These are phyloP conservation scores for Claviceps citrina DNA, from an alignment of 2,329 filamentous ascomycete genomes.

Conservation along the genomic window DNA sequence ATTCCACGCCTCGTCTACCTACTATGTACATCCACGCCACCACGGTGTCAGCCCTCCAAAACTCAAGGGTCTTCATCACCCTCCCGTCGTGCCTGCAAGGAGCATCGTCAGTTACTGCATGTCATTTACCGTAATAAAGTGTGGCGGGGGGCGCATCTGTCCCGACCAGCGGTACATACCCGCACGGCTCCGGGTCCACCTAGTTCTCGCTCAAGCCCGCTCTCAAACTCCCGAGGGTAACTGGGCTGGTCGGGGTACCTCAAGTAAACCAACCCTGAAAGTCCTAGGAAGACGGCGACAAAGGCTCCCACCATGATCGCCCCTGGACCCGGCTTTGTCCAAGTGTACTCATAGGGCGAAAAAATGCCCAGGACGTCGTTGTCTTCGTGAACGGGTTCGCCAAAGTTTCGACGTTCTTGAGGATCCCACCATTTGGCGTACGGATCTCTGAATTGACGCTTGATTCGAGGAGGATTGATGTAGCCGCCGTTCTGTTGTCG, in stretches of 20 bases:
- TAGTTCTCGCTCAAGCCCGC: constrained; percentile 58
- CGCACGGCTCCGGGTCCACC: constrained; percentile 51
- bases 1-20: constrained; percentile 16
- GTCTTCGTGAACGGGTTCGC: constrained; percentile 92
- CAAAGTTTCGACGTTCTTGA: constrained; percentile 92
- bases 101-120: background rate
- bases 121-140: no score
- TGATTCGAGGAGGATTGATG: constrained; percentile 62
- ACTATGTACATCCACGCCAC: constrained; percentile 24
- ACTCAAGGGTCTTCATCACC: constrained; percentile 39
- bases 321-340: constrained; percentile 56
- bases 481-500: constrained; percentile 61
- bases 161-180: constrained; percentile 32
- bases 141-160: background rate
- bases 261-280: constrained; percentile 52
- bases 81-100: constrained; percentile 33
- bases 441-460: constrained; percentile 85
- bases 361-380: constrained; percentile 87
- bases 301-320: constrained; percentile 54
- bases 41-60: constrained; percentile 2
- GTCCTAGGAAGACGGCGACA: constrained; percentile 43
- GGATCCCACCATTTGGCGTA: constrained; percentile 93
- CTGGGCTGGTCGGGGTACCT: constrained; percentile 59
- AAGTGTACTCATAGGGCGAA: constrained; percentile 77
- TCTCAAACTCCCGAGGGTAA: constrained; percentile 55